phyloP scores from a whole-genome alignment of 2,329 filamentous ascomycete genomes.

The Cercospora berteroae region DNA sequence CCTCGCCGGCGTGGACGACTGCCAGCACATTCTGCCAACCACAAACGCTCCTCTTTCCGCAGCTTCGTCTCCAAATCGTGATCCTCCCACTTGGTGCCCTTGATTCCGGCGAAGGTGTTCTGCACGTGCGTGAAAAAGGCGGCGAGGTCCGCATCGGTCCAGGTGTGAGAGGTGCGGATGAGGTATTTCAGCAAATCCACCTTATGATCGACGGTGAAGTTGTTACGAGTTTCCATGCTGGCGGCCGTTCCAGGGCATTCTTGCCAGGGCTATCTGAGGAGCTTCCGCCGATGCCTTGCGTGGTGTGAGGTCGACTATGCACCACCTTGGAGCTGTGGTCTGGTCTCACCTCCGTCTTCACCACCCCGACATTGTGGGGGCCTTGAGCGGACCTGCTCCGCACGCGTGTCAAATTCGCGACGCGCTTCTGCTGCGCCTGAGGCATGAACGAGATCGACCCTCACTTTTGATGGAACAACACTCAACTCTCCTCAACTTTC shows the following conservation, averaged over 20 bases:
- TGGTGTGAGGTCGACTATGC: not conserved
- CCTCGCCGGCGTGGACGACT: slow-evolving; percentile 15
- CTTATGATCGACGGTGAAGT: slow-evolving; percentile 21
- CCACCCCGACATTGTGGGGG: not conserved
- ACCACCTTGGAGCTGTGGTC: not conserved
- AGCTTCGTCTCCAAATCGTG: slow-evolving; percentile 19
- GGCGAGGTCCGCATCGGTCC: slow-evolving; percentile 18
- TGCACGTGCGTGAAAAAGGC: slow-evolving; percentile 19
- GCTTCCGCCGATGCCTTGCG: not conserved
- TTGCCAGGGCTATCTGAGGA: not conserved
- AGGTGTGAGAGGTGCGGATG: slow-evolving; percentile 14
- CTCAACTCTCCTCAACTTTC: not conserved
- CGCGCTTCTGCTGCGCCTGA: not conserved
- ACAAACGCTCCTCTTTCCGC: slow-evolving; percentile 19
- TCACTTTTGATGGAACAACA: not conserved
- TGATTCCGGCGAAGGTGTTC: slow-evolving; percentile 12
- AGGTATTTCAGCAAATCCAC: slow-evolving; percentile 16
- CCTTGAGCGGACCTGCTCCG: not conserved
- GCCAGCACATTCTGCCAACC: slow-evolving; percentile 19
- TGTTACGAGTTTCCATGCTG: slow-evolving; percentile 1
- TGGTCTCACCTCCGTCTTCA: not conserved
- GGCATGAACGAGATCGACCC: not conserved
- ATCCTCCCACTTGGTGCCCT: slow-evolving; percentile 16
- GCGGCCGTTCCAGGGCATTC: not conserved
- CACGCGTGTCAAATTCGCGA: not conserved